phyloP scores from a whole-genome alignment of 305 asterid species.

The Rubia tinctorum region DNA sequence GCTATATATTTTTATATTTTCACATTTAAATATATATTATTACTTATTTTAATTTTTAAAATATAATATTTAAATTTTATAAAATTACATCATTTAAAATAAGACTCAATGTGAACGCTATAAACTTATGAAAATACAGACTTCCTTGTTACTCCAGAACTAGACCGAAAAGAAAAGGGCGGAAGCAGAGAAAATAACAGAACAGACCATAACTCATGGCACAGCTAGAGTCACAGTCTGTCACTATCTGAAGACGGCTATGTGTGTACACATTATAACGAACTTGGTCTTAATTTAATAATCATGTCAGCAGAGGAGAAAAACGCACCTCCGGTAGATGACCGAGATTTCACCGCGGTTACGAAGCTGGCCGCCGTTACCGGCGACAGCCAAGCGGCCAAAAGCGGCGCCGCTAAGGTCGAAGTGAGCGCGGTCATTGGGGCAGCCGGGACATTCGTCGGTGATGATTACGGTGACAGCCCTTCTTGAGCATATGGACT shows the following conservation, averaged over 20 bases:
- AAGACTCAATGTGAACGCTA: too few species aligned
- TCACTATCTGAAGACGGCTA: background rate
- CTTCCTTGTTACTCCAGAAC: too few species aligned
- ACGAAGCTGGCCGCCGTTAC: conserved; percentile 64
- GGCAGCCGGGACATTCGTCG: conserved; percentile 94
- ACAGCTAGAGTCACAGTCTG: background rate
- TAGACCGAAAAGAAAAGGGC: too few species aligned
- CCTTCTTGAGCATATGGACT: conserved; percentile 75
- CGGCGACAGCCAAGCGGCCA: conserved; percentile 81
- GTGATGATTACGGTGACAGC: conserved; percentile 92
- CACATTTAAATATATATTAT: too few species aligned
- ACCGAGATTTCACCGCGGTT: conserved; percentile 33
- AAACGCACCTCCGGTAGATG: background rate
- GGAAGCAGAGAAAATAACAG: background rate
- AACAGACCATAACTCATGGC: background rate
- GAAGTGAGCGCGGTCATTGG: conserved; percentile 59
- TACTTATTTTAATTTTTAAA: too few species aligned
- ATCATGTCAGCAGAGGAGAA: background rate
- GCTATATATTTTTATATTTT: too few species aligned
- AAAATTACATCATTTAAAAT: too few species aligned
- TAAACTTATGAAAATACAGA: too few species aligned
- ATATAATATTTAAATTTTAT: too few species aligned
- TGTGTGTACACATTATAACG: background rate
- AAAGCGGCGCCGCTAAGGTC: conserved; percentile 98
- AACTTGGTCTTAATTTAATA: background rate